Conservation (phyloP, 306 rosid species). For the Prosopis cineraria region DNA sequence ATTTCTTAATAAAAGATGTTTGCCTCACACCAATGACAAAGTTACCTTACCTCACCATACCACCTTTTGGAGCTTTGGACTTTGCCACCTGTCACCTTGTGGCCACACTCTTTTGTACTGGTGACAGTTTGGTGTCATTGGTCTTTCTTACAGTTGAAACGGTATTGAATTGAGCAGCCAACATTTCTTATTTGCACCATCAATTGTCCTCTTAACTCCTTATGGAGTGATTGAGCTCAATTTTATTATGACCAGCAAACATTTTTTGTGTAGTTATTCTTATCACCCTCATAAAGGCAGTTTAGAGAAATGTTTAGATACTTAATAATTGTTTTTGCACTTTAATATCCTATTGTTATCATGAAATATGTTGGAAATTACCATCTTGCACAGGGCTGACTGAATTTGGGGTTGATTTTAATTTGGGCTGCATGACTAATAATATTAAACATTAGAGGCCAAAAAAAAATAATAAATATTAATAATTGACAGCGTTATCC, state of each 20-base stretch:
- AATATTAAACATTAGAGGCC: too few relatives aligned
- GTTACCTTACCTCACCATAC: too few relatives aligned
- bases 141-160: not conserved
- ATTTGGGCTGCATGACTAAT: slow-evolving; percentile 20
- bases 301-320: not conserved
- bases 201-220: not conserved
- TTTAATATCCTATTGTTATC: not conserved
- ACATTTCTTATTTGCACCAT: not conserved
- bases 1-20: too few relatives aligned
- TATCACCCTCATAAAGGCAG: not conserved
- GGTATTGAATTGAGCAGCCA: not conserved
- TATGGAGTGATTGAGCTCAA: not conserved
- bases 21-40: too few relatives aligned
- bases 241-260: not conserved
- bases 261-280: not conserved
- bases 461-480: too few relatives aligned
- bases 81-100: too few relatives aligned
- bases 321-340: not conserved
- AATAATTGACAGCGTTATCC: slow-evolving; percentile 5
- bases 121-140: not conserved
- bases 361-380: not conserved
- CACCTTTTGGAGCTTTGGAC: too few relatives aligned
- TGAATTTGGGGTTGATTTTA: slow-evolving; percentile 30
- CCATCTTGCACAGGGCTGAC: slow-evolving; percentile 19
- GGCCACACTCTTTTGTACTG: too few relatives aligned